Percentiles rank a stretch among this genome's conserved stretches.
phyloP scores from a whole-genome alignment of 768 basidiomycete genomes.

The Suillus sp. region DNA sequence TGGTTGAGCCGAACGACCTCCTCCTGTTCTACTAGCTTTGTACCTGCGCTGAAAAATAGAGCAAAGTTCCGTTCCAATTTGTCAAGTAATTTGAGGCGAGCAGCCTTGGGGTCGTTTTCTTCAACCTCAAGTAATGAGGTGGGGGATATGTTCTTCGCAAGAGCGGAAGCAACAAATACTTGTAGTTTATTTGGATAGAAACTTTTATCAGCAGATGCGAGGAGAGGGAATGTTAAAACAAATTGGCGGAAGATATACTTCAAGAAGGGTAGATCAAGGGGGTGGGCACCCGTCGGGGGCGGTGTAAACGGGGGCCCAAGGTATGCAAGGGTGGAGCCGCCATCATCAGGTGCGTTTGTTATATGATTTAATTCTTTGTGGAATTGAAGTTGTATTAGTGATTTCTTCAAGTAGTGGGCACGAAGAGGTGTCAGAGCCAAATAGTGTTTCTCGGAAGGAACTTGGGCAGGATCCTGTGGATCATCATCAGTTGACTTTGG shows the following conservation, averaged over 20 bases:
- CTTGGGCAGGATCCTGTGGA: background rate
- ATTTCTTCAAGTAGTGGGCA: constrained; percentile 98
- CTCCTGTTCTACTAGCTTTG: constrained; percentile 82
- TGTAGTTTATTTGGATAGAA: constrained; percentile 96
- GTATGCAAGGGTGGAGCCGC: constrained; percentile 73
- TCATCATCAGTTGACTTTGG: constrained; percentile 1
- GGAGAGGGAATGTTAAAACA: constrained; percentile 93
- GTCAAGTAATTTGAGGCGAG: constrained; percentile 65
- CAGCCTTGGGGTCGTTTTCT: constrained; percentile 48
- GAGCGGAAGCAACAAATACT: constrained; percentile 83
- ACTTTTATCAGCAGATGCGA: constrained; percentile 82
- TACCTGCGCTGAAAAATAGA: constrained; percentile 78
- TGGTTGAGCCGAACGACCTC: constrained; percentile 91
- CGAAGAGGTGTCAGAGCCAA: constrained; percentile 76
- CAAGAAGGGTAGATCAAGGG: constrained; percentile 82
- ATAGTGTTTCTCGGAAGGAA: constrained; percentile 5
- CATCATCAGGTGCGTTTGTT: constrained; percentile 45
- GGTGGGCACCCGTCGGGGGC: constrained; percentile 57
- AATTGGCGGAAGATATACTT: constrained; percentile 91
- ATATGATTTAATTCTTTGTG: constrained; percentile 73
- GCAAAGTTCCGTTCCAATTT: constrained; percentile 86
- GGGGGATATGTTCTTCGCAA: constrained; percentile 76
- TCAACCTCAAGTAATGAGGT: constrained; percentile 59
- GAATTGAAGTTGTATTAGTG: constrained; percentile 87
- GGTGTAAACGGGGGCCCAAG: constrained; percentile 88